A percentile compares a stretch with the other conserved stretches of the same genome.
Conservation (phyloP, 148 eudicot species). For the Vaccinium corymbosum region DNA sequence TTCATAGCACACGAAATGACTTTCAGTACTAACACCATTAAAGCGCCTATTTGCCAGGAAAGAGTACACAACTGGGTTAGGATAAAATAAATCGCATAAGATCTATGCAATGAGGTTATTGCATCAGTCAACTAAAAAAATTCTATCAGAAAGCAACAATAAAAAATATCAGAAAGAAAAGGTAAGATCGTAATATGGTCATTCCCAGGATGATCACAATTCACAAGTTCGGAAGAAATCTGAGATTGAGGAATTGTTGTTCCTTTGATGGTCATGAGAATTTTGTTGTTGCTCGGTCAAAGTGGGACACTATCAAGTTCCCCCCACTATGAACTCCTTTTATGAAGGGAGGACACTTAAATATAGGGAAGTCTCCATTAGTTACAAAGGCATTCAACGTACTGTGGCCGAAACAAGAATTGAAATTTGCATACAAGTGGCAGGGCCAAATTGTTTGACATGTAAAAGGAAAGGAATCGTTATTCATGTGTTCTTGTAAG, state of each 20-base stretch:
- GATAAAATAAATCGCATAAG: background rate
- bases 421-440: background rate
- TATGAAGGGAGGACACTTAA: background rate
- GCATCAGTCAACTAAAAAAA: background rate
- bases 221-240: background rate
- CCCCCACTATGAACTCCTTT: background rate
- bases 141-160: background rate
- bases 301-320: background rate
- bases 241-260: background rate
- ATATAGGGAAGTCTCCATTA: background rate
- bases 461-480: background rate
- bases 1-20: slow-evolving; percentile 89
- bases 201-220: background rate
- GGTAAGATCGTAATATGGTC: background rate
- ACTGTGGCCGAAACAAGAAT: background rate
- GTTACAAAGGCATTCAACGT: background rate
- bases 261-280: background rate
- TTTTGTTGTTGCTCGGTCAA: too few species aligned
- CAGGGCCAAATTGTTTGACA: background rate
- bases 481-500: background rate
- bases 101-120: background rate
- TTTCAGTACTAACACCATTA: slow-evolving; percentile 97
- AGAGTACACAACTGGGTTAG: slow-evolving; percentile 12
- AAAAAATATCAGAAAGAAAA: background rate
- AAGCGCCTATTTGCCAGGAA: slow-evolving; percentile 55